These are phyloP conservation scores for Dinochytrium kinnereticum DNA, from an alignment of 371 early-diverging fungal species.

Conservation along the genomic window DNA sequence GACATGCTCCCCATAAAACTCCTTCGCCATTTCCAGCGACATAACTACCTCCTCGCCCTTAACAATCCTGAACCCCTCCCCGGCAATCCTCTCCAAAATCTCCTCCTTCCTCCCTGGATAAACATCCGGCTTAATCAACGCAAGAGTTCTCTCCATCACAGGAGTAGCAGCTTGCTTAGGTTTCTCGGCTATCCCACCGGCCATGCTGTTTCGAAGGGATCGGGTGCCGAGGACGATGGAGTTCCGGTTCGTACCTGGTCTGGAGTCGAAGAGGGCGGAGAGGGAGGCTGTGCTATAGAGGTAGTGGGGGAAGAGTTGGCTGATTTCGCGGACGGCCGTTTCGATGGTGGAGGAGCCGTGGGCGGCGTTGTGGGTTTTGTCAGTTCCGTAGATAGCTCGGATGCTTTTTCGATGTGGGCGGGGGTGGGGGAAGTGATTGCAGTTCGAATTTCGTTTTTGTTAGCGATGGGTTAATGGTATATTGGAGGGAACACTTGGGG, in stretches of 20 bases:
- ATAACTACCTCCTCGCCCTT: conserved; percentile 62
- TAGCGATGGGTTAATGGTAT: too few species aligned
- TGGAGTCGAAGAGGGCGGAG: conserved; percentile 33
- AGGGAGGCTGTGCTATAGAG: conserved; percentile 33
- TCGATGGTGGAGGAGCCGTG: conserved; percentile 75
- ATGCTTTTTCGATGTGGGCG: conserved; percentile 32
- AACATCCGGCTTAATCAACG: conserved; percentile 70
- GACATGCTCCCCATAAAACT: conserved; percentile 76
- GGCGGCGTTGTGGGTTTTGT: conserved; percentile 69
- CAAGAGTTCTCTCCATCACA: conserved; percentile 55
- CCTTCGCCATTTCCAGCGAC: conserved; percentile 55
- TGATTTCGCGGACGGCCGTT: conserved; percentile 72
- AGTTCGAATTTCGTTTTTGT: too few species aligned
- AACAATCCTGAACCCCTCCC: conserved; percentile 65
- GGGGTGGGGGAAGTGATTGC: background rate
- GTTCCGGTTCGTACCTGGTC: conserved; percentile 35
- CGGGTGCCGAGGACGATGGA: conserved; percentile 8
- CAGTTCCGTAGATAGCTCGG: conserved; percentile 67
- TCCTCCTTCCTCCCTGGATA: conserved; percentile 59
- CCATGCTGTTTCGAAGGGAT: background rate
- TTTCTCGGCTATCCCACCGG: background rate
- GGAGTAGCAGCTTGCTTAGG: background rate
- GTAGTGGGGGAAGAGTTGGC: conserved; percentile 61
- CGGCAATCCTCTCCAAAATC: conserved; percentile 60
- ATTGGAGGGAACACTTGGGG: too few species aligned